Evolutionary conservation across 441 rosid species (phyloP), one percentile per base, ranked within the genome.

Genomic region (Populus hybrid): DNA sequence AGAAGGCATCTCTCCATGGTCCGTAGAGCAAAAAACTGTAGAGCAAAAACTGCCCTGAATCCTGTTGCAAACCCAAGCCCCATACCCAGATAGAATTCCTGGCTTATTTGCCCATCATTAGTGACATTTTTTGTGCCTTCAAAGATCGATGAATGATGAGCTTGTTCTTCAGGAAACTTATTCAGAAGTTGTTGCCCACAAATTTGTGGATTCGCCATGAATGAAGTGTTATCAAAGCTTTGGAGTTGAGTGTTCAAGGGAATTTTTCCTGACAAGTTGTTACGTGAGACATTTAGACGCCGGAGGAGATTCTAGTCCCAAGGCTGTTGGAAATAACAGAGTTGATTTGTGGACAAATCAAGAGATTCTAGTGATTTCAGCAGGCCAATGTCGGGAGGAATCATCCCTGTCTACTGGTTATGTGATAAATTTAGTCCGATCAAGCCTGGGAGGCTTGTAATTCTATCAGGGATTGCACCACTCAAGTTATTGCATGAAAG

Each of bases 151-250:
- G 32, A 34, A 57, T 67, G 34, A 28, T 28, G 70, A 24, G 20
- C 70, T 67, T 30, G 8, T 24, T 67, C 70, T 6, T 63, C 72
- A 3, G 77, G 57, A 67, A 74, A 75, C 18, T 6, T 23, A 7
- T 46, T 76, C 18, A 46, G 70, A 26, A 73, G 66, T 30, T 79
- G 82, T 20, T 23, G 9, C 10, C 82, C 82, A 40, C 75, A 82
- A 7, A 82, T 75, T 11, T 42, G 14, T 20, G 75, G 36, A 75
- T 79, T 82, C 14, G 69, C 75, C 26, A 9, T n/a, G 28, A 67
- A 79, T 9, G 70, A 50, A 12, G 70, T 34, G 4, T 7, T 14
- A 26, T 12, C 20, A 24, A 69, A 70, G 26, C 70, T 61, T 50
- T 63, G 78, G 10, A 79, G 70, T 65, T 69, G 78, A 46, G 70